These are phyloP conservation scores for Penicillium verhagenii DNA, from an alignment of 495 filamentous ascomycete genomes.

Conservation along the genomic window DNA sequence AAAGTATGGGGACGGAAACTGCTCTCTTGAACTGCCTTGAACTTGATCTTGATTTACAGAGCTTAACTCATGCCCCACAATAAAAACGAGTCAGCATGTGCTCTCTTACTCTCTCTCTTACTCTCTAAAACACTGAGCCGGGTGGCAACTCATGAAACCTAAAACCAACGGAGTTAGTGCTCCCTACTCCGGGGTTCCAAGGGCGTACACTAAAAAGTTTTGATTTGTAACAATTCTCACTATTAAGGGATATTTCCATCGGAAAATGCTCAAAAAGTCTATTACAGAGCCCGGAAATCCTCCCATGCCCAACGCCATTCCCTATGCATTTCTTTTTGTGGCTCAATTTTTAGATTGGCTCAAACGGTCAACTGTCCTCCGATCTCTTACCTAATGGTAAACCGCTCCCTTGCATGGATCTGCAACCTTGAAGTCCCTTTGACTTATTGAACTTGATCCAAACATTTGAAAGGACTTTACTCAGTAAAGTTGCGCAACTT, in stretches of 20 bases:
- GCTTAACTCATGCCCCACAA: slow-evolving; percentile 10
- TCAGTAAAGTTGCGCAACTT: slow-evolving; percentile 65
- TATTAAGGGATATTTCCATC: no score
- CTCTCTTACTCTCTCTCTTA: slow-evolving; percentile 3
- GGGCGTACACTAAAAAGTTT: no score
- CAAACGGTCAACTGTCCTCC: slow-evolving; percentile 2
- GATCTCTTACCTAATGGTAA: slow-evolving; percentile 4
- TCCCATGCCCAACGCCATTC: slow-evolving; percentile 17
- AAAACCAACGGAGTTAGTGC: background rate
- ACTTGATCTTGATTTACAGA: background rate
- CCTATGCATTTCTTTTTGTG: background rate
- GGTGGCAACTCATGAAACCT: slow-evolving; percentile 1
- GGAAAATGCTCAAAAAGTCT: slow-evolving; percentile 3
- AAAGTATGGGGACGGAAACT: background rate
- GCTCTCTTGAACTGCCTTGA: background rate
- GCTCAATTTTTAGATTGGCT: background rate
- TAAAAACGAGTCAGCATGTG: slow-evolving; percentile 8
- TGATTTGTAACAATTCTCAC: no score
- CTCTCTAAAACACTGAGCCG: slow-evolving; percentile 4
- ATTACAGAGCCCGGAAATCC: slow-evolving; percentile 8
- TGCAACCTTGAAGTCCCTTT: background rate
- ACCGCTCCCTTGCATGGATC: background rate
- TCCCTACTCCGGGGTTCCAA: no score
- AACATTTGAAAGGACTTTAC: slow-evolving; percentile 16
- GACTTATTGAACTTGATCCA: background rate